phyloP scores from a whole-genome alignment of 257 asterid genomes.

The Craterostigma plantagineum region DNA sequence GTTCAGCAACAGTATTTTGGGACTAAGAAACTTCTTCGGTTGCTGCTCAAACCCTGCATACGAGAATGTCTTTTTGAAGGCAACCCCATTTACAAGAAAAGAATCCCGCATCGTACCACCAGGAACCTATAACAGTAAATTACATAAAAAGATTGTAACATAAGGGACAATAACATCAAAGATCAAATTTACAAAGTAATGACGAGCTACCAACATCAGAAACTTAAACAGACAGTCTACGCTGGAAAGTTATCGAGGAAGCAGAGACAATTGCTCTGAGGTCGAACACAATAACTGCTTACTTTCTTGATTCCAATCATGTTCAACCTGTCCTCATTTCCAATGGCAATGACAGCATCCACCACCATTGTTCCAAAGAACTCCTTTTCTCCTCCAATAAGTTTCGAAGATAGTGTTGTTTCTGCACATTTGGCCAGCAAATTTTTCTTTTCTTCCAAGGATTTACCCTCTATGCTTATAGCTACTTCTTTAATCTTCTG shows the following conservation, averaged over 20 bases:
- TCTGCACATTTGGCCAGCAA: slow-evolving; percentile 95
- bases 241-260: too few relatives aligned
- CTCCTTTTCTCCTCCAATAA: slow-evolving; percentile 97
- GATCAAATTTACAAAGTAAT: background rate
- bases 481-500: slow-evolving; percentile 69
- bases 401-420: slow-evolving; percentile 92
- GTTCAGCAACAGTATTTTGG: slow-evolving; percentile 74
- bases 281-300: background rate
- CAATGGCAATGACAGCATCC: slow-evolving; percentile 83
- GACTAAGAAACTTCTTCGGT: slow-evolving; percentile 69
- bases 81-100: slow-evolving; percentile 91
- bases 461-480: slow-evolving; percentile 77
- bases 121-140: slow-evolving; percentile 53
- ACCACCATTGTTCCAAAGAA: slow-evolving; percentile 95
- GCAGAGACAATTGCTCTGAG: background rate
- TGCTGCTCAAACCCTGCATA: slow-evolving; percentile 99
- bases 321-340: slow-evolving; percentile 74
- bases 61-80: slow-evolving; percentile 96
- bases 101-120: slow-evolving; percentile 99
- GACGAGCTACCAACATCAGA: too few relatives aligned
- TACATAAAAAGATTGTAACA: background rate
- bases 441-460: slow-evolving; percentile 78
- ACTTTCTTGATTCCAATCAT: slow-evolving; percentile 99
- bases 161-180: background rate
- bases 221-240: too few relatives aligned